Conservation (phyloP, 1,284 basidiomycete species). For the Trametes versicolor region DNA sequence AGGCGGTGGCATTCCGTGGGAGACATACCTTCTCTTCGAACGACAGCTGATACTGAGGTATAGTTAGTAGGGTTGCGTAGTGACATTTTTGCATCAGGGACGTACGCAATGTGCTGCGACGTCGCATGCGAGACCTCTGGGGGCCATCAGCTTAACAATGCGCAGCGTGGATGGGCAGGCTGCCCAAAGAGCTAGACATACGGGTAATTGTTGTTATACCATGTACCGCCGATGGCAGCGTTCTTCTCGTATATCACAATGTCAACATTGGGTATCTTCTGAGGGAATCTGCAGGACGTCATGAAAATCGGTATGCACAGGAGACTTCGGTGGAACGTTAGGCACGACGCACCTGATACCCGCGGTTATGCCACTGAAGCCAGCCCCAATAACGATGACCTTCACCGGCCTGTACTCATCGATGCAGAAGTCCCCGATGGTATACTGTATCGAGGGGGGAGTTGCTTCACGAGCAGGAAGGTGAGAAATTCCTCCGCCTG, state of each 20-base stretch:
- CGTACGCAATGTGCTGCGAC: slow-evolving; percentile 62
- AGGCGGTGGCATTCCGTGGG: no score
- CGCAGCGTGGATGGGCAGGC: slow-evolving; percentile 19
- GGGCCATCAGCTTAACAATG: no score
- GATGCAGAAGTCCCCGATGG: slow-evolving; percentile 47
- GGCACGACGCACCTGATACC: slow-evolving; percentile 58
- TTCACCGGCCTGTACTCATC: slow-evolving; percentile 60
- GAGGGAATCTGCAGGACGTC: slow-evolving; percentile 68
- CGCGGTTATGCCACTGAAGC: slow-evolving; percentile 64
- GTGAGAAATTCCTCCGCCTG: no score
- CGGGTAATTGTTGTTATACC: slow-evolving; percentile 55
- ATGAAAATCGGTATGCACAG: not conserved
- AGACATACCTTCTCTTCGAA: slow-evolving; percentile 60
- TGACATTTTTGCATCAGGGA: no score
- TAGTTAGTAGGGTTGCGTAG: no score
- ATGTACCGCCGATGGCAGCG: slow-evolving; percentile 68
- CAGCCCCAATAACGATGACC: slow-evolving; percentile 62
- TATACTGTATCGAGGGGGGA: not conserved
- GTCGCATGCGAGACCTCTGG: slow-evolving; percentile 64
- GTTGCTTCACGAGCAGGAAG: not conserved
- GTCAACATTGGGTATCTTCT: slow-evolving; percentile 62
- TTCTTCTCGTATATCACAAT: slow-evolving; percentile 69
- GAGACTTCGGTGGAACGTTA: slow-evolving; percentile 39
- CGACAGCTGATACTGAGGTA: slow-evolving; percentile 62
- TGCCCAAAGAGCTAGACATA: slow-evolving; percentile 23